Base-by-base conservation (phyloP, 2,329 filamentous ascomycete genomes). In the Hypoxylon sp. region DNA sequence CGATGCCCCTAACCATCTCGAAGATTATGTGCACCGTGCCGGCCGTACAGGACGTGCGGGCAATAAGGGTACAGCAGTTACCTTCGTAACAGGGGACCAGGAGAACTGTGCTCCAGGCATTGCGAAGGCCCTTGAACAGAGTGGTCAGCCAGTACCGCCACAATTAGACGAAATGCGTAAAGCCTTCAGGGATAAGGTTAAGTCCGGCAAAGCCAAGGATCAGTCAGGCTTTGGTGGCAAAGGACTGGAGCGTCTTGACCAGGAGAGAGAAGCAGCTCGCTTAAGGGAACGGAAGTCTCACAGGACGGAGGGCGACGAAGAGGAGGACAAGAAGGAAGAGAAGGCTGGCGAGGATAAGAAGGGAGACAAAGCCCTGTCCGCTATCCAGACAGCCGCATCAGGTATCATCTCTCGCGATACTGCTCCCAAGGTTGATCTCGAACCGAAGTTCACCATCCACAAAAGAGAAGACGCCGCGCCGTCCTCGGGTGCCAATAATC, bases 1-100 rank as follows among this genome's bases (percentile, higher is more conserved):
- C 76, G 94, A 97, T 75, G 92, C 91, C 0, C 95, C 94, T 0
- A 97, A 97, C 73, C 94, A 98, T 80, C 80, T 97, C 66, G 96
- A 99, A 79, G 96, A 98, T 75, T 98, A 98, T 74, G 95, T 98
- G 40, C 96, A 97, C 78, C 91, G 96, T 68, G 93, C 92, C 58
- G 96, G 96, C 49, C 92, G 96, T 72, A 98, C 96, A 6, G 96
- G 96, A 9, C 91, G 96, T 76, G 96, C 96, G 46, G 96, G 96
- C 40, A 97, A 97, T 74, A 97, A 89, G 20, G 96, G 96, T 68
- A 97, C 93, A 38, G 96, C 96, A 0, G 92, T 99, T 52, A 99
- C 96, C 0, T 97, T 98, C 75, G 83, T 99, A 62, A 96, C 93
- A 0, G 91, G 93, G 42, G 92, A 96, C 48, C 94, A 99, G 77